Percentiles rank a stretch among this genome's conserved stretches.
Conservation (phyloP, 352 stramenopile genomes). For the Stramenopiles sp. region DNA sequence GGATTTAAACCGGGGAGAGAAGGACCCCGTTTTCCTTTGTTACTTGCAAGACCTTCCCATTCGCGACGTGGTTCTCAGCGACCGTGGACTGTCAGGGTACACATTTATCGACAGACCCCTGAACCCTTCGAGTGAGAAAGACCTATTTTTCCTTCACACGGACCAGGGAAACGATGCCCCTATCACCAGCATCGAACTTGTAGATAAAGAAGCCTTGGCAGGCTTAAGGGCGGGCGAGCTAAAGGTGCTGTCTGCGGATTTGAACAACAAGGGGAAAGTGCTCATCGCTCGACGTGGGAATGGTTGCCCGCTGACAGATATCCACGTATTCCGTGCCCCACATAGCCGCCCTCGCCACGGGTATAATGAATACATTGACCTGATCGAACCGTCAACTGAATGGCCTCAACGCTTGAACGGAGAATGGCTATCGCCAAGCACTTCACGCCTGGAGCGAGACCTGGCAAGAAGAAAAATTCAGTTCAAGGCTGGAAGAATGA, state of each 20-base stretch:
- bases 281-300: background rate
- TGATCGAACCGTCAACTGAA: background rate
- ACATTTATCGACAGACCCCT: background rate
- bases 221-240: background rate
- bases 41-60: background rate
- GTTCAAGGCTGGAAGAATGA: background rate
- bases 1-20: background rate
- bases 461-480: background rate
- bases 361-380: background rate
- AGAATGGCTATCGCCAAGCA: background rate
- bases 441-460: background rate
- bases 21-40: background rate
- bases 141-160: background rate
- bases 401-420: background rate
- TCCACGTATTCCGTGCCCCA: background rate
- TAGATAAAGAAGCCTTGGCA: background rate
- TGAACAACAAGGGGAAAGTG: background rate
- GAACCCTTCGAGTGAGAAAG: background rate
- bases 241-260: background rate
- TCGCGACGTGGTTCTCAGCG: background rate
- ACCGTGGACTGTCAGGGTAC: background rate
- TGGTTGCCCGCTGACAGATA: background rate
- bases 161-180: background rate
- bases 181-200: background rate
- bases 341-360: background rate